A percentile compares a stretch with the other conserved stretches of the same genome.
phyloP scores from a whole-genome alignment of 257 asterid species.

The Nyctanthes arbortristis region DNA sequence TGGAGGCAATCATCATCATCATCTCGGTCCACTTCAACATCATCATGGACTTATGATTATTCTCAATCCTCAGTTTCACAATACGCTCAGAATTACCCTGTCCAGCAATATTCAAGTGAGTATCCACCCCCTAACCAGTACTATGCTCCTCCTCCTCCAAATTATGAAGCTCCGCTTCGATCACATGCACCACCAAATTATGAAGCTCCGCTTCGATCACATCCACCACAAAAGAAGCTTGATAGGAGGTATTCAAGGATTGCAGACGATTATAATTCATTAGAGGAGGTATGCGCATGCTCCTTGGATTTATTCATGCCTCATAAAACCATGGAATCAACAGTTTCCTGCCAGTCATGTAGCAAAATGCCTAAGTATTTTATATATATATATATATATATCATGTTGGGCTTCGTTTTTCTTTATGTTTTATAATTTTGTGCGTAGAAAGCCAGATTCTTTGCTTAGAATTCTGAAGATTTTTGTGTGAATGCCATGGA shows the following conservation, averaged over 20 bases:
- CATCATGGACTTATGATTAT: slow-evolving; percentile 49
- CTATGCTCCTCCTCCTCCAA: slow-evolving; percentile 25
- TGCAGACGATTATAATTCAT: slow-evolving; percentile 77
- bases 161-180: slow-evolving; percentile 29
- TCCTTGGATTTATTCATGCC: background rate
- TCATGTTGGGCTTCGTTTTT: background rate
- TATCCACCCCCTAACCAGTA: slow-evolving; percentile 37
- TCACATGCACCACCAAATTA: slow-evolving; percentile 32
- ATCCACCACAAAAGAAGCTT: slow-evolving; percentile 53
- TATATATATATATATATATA: background rate
- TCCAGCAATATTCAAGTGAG: slow-evolving; percentile 34
- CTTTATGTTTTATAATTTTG: background rate
- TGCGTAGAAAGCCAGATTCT: background rate
- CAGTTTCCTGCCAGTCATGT: background rate
- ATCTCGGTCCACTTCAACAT: slow-evolving; percentile 38
- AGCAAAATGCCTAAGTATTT: too few relatives aligned
- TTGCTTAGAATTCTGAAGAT: background rate
- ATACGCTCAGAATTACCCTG: slow-evolving; percentile 49
- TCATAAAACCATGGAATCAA: background rate
- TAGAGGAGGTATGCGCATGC: slow-evolving; percentile 68
- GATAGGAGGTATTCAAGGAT: slow-evolving; percentile 87
- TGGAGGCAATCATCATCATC: slow-evolving; percentile 58
- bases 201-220: too few relatives aligned
- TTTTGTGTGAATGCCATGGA: too few relatives aligned
- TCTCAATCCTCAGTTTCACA: slow-evolving; percentile 49